Percentiles rank a stretch among this genome's conserved stretches.
These are phyloP conservation scores for Heteromeles arbutifolia DNA, from an alignment of 306 rosid species.

Conservation along the genomic window DNA sequence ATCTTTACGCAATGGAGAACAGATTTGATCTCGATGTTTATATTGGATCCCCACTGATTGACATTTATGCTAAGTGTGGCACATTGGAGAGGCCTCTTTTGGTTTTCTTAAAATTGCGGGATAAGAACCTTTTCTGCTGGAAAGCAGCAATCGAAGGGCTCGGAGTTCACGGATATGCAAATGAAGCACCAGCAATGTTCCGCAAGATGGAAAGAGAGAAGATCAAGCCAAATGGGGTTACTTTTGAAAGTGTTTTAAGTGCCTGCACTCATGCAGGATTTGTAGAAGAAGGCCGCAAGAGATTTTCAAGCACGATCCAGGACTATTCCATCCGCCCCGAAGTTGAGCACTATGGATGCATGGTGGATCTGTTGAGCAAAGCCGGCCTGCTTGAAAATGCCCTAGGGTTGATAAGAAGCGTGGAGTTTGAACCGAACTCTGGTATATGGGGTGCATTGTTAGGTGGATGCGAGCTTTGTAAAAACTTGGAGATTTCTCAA, in stretches of 20 bases:
- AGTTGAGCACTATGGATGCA: constrained; percentile 76
- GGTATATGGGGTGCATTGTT: constrained; percentile 80
- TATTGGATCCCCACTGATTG: constrained; percentile 66
- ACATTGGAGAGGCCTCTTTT: constrained; percentile 58
- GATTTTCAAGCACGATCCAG: constrained; percentile 50
- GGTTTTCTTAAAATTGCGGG: constrained; percentile 55
- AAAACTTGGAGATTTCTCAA: constrained; percentile 50
- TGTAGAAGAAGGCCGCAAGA: constrained; percentile 50
- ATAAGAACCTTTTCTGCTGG: constrained; percentile 77
- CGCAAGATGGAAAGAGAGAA: constrained; percentile 42
- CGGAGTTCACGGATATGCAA: constrained; percentile 53
- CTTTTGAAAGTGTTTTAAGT: constrained; percentile 59
- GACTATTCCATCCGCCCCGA: constrained; percentile 44
- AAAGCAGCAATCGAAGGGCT: constrained; percentile 71
- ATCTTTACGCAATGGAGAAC: constrained; percentile 45
- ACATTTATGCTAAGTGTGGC: constrained; percentile 90
- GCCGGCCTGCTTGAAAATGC: constrained; percentile 75
- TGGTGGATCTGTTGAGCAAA: constrained; percentile 75
- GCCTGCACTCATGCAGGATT: constrained; percentile 79
- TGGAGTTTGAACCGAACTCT: constrained; percentile 49
- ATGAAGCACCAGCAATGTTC: constrained; percentile 56
- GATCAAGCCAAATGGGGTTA: constrained; percentile 60
- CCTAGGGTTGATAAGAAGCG: constrained; percentile 45
- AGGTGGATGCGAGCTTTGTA: constrained; percentile 67
- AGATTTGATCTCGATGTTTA: constrained; percentile 64